Percentiles rank a stretch among this genome's conserved stretches.
These are phyloP conservation scores for Jamesozyma hellenica DNA, from an alignment of 805 yeast species.

Conservation along the genomic window DNA sequence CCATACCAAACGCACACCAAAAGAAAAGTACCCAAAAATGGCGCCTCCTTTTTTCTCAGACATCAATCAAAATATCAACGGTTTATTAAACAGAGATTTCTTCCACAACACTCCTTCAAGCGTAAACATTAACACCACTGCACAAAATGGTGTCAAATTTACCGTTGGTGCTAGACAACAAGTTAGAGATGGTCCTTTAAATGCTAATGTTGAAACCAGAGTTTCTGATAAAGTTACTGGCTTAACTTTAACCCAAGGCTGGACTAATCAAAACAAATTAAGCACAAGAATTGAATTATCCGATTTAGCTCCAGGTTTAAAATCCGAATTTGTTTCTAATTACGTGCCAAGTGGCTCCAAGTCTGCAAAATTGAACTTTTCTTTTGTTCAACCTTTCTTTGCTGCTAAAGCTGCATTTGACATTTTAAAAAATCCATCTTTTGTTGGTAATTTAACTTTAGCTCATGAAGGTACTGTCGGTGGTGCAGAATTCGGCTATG, in stretches of 20 bases:
- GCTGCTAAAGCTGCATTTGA: slow-evolving; percentile 93
- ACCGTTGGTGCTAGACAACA: slow-evolving; percentile 84
- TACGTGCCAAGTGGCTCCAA: slow-evolving; percentile 78
- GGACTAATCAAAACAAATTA: slow-evolving; percentile 89
- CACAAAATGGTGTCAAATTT: slow-evolving; percentile 95
- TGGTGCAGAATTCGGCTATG: slow-evolving; percentile 96
- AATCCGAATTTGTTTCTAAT: slow-evolving; percentile 81
- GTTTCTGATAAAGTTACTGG: slow-evolving; percentile 89
- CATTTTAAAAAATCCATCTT: slow-evolving; percentile 88
- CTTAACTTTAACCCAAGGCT: slow-evolving; percentile 89
- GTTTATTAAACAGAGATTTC: slow-evolving; percentile 82
- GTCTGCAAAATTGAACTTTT: slow-evolving; percentile 82
- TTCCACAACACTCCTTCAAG: slow-evolving; percentile 83
- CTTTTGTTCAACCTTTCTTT: slow-evolving; percentile 85
- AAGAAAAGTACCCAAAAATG: slow-evolving; percentile 30
- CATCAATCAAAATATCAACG: slow-evolving; percentile 86
- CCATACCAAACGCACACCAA: no score
- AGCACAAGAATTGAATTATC: slow-evolving; percentile 88
- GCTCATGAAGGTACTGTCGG: slow-evolving; percentile 95
- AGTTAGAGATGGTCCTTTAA: slow-evolving; percentile 67
- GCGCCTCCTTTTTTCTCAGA: slow-evolving; percentile 88
- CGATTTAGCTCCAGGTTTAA: slow-evolving; percentile 90
- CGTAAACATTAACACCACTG: slow-evolving; percentile 80
- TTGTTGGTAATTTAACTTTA: slow-evolving; percentile 88
- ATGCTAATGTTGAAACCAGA: slow-evolving; percentile 85